Percentiles rank a stretch among this genome's conserved stretches.
phyloP scores from a whole-genome alignment of 305 asterid species.

The Fraxinus nigra region DNA sequence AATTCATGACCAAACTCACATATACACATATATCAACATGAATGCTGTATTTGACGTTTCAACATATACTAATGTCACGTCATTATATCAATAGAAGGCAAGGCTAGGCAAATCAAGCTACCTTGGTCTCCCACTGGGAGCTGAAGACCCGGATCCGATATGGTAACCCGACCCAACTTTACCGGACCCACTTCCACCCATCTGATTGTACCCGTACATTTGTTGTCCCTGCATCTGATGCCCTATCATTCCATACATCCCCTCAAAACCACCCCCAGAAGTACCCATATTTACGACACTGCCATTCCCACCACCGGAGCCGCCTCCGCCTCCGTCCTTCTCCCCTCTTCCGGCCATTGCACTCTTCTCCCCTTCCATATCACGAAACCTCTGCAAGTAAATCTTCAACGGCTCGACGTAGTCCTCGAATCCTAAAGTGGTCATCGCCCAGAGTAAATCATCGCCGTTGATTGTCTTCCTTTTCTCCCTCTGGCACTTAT shows the following conservation, averaged over 20 bases:
- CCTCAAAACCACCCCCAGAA: slow-evolving; percentile 38
- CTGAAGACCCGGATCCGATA: slow-evolving; percentile 37
- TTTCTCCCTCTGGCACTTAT: slow-evolving; percentile 83
- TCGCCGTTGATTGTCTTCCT: slow-evolving; percentile 87
- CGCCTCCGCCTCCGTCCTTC: slow-evolving; percentile 9
- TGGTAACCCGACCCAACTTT: slow-evolving; percentile 40
- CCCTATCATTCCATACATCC: slow-evolving; percentile 37
- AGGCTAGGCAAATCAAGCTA: slow-evolving; percentile 12
- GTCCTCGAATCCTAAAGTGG: slow-evolving; percentile 84
- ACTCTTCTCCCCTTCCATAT: slow-evolving; percentile 73
- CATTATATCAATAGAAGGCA: slow-evolving; percentile 4
- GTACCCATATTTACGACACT: slow-evolving; percentile 36
- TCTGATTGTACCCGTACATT: slow-evolving; percentile 6
- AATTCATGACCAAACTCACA: slow-evolving; percentile 13
- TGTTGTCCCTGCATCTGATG: slow-evolving; percentile 12
- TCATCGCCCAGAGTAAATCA: slow-evolving; percentile 85
- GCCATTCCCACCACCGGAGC: slow-evolving; percentile 35
- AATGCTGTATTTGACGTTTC: neutral
- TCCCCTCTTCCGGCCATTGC: slow-evolving; percentile 57
- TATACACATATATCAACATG: slow-evolving; percentile 15
- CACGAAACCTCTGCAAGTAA: slow-evolving; percentile 79
- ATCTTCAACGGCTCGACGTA: slow-evolving; percentile 74
- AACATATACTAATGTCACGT: neutral
- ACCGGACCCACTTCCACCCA: slow-evolving; percentile 32
- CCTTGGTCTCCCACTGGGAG: slow-evolving; percentile 32